Evolutionary conservation across 805 yeast genomes (phyloP).

Genomic region (Ogataea methylovora): DNA sequence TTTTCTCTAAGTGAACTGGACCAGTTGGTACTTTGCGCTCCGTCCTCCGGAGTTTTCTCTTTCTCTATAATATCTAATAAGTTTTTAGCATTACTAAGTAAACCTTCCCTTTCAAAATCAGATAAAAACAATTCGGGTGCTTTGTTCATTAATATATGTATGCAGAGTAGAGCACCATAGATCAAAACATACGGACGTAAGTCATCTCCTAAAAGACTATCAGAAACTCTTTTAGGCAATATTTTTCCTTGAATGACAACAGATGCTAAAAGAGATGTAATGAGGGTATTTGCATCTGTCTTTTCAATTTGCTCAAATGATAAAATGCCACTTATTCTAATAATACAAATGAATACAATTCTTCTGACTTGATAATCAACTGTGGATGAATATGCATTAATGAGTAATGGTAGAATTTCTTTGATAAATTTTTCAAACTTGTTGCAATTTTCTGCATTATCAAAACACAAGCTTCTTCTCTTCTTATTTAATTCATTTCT

Average conservation of each 20-base stretch:
- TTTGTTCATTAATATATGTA: constrained; percentile 35
- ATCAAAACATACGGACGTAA: constrained; percentile 34
- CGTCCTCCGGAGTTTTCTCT: constrained; percentile 10
- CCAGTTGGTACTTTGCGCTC: constrained; percentile 2
- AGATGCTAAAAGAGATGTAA: constrained; percentile 50
- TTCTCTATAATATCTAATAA: constrained; percentile 21
- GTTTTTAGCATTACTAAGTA: constrained; percentile 41
- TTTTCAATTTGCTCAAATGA: constrained; percentile 22
- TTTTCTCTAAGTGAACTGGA: not conserved
- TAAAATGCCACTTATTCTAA: constrained; percentile 41
- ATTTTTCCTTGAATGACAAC: constrained; percentile 48
- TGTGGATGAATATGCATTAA: constrained; percentile 64
- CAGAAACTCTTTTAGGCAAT: constrained; percentile 10
- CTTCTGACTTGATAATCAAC: constrained; percentile 61
- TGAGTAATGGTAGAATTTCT: constrained; percentile 42
- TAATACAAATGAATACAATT: constrained; percentile 43
- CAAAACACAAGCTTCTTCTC: constrained; percentile 25
- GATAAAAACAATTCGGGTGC: constrained; percentile 36
- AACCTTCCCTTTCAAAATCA: constrained; percentile 64
- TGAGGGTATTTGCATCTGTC: constrained; percentile 26
- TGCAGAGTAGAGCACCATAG: constrained; percentile 43
- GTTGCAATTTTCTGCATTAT: constrained; percentile 12
- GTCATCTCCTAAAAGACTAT: constrained; percentile 6
- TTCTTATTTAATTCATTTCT: constrained; percentile 20
- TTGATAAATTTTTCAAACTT: constrained; percentile 29